Evolutionary conservation across 148 eudicot species (phyloP).

Genomic region (Chenopodium album): DNA sequence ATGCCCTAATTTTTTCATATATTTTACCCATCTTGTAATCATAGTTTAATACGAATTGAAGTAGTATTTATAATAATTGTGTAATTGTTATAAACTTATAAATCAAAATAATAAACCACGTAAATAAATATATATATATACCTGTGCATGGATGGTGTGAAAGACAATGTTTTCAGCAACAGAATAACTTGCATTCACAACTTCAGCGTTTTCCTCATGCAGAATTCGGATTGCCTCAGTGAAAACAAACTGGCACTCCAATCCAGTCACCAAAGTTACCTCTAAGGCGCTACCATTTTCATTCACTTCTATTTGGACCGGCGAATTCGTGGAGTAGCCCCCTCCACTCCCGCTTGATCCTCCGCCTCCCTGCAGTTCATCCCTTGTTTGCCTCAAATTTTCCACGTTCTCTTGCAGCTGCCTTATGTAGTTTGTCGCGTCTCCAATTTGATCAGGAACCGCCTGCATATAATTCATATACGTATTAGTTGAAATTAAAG

Average conservation of each 20-base stretch:
- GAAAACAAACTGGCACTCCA: conserved; percentile 58
- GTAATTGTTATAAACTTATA: background rate
- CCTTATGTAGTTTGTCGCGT: conserved; percentile 67
- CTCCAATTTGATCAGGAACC: conserved; percentile 66
- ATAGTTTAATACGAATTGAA: no score
- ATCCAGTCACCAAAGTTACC: conserved; percentile 48
- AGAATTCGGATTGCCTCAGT: conserved; percentile 47
- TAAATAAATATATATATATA: conserved; percentile 3
- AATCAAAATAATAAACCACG: background rate
- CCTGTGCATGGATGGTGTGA: conserved; percentile 75
- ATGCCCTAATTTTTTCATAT: no score
- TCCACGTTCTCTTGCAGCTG: conserved; percentile 47
- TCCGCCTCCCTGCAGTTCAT: conserved; percentile 15
- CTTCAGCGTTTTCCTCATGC: conserved; percentile 60
- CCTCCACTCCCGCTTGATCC: background rate
- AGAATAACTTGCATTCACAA: conserved; percentile 55
- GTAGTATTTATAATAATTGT: no score
- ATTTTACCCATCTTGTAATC: no score
- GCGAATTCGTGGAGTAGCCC: conserved; percentile 21
- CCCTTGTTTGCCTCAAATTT: conserved; percentile 43
- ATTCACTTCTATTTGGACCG: conserved; percentile 54
- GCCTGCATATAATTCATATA: conserved; percentile 35
- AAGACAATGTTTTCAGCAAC: conserved; percentile 44
- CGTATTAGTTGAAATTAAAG: background rate
- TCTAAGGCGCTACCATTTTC: conserved; percentile 43